Base-by-base conservation (phyloP, 192 early-diverging fungal species). In the Globomyces pollinis-pini region DNA sequence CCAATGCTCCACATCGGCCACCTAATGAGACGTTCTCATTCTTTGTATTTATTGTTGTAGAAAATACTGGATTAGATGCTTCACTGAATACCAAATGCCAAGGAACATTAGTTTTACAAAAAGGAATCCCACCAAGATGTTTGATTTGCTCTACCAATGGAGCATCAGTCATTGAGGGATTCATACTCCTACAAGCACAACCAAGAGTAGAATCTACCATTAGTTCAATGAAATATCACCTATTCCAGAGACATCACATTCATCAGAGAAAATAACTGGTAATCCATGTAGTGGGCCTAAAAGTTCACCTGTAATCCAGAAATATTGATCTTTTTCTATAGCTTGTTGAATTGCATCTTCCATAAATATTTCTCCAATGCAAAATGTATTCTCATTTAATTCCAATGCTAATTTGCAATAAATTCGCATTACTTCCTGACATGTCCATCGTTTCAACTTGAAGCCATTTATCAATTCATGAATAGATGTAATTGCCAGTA, bases 21-120 rank as follows among this genome's bases (percentile, higher is more conserved):
- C 55, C 55, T 5, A 29, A 18, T 13, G 55, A 38, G n/a, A 44
- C 5, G n/a, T 31, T 33, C 2, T 21, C 36, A 23, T 33, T 57
- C 0, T 29, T 5, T 15, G 7, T 36, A 20, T 23, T 26, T 15
- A 34, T 21, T 5, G 55, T 16, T 6, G 23, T 30, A 8, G 36
- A 34, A 20, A 31, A 57, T 21, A 57, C 24, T 8, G 55, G 55
- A 41, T 28, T 31, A 3, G 55, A 8, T 15, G 55, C 15, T 7
- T 57, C 21, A 13, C 16, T n/a, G 41, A 57, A 57, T 26, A 57
- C 9, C 12, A 57, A 24, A 0, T 57, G 55, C 55, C 55, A 57
- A 8, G 55, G 55, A 9, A 57, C 55, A 23, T n/a, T 57, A 26
- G 55, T 57, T 39, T 57, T 57, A 23, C 7, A 33, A 41, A 57